These are phyloP conservation scores for Trypanosoma rangeli DNA, from an alignment of 208 protist species.

Conservation along the genomic window DNA sequence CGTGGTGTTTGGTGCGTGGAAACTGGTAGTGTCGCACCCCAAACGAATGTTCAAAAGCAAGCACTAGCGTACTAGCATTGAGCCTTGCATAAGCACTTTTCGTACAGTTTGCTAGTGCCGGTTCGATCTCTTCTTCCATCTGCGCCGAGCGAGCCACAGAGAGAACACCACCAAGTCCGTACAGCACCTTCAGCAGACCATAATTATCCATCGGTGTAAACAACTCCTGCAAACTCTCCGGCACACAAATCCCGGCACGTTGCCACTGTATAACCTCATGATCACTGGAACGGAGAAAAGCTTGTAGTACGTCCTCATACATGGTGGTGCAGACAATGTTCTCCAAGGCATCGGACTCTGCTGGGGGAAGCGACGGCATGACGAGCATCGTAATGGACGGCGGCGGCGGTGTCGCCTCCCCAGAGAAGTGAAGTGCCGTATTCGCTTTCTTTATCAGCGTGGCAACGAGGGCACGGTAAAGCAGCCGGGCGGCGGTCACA, in stretches of 20 bases:
- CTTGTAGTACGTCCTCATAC: slow-evolving; percentile 25
- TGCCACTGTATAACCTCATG: slow-evolving; percentile 27
- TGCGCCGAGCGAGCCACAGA: slow-evolving; percentile 8
- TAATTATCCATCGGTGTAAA: slow-evolving; percentile 27
- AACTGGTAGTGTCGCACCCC: slow-evolving; percentile 27
- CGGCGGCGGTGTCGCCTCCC: no score
- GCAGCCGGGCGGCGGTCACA: slow-evolving; percentile 15
- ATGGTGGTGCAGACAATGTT: slow-evolving; percentile 14
- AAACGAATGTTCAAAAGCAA: slow-evolving; percentile 28
- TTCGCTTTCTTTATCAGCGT: slow-evolving; percentile 15
- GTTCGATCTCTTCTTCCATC: not conserved
- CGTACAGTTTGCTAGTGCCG: slow-evolving; percentile 19
- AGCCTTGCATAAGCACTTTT: slow-evolving; percentile 10
- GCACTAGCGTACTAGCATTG: slow-evolving; percentile 6
- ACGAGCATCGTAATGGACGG: slow-evolving; percentile 12
- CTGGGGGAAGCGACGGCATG: slow-evolving; percentile 11
- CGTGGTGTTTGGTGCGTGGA: not conserved
- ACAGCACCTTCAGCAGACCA: slow-evolving; percentile 24
- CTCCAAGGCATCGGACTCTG: slow-evolving; percentile 18
- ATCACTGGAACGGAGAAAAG: slow-evolving; percentile 24
- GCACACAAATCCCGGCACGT: slow-evolving; percentile 15
- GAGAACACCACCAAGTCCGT: slow-evolving; percentile 25
- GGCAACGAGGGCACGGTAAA: slow-evolving; percentile 18
- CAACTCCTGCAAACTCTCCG: slow-evolving; percentile 5
- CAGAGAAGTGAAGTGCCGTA: slow-evolving; percentile 6